phyloP scores from a whole-genome alignment of 78 protist species.

The Trichosphaerium sp. region DNA sequence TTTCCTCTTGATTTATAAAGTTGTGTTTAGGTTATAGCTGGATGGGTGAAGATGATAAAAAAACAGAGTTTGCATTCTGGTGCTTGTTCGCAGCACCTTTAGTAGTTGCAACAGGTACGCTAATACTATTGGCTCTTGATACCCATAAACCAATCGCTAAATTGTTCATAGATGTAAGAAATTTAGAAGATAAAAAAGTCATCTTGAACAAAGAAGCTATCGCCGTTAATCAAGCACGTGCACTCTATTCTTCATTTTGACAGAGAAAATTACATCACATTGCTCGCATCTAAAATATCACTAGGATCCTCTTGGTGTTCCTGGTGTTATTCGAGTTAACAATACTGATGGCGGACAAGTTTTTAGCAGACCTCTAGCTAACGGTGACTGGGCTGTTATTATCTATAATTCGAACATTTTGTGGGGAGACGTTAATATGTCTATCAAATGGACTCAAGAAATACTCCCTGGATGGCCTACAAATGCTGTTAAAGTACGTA shows the following conservation, averaged over 20 bases:
- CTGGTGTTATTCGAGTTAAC: neutral
- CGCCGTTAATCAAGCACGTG: conserved; percentile 30
- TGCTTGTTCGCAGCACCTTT: conserved; percentile 7
- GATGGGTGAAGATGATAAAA: neutral
- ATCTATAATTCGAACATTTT: no score
- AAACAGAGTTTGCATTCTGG: conserved; percentile 34
- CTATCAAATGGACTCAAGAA: no score
- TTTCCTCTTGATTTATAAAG: no score
- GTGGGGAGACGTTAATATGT: no score
- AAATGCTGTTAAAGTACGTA: no score
- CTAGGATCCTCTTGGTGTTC: no score
- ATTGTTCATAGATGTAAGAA: neutral
- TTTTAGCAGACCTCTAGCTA: neutral
- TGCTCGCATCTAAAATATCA: no score
- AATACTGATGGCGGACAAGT: conserved; percentile 6
- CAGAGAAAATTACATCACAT: no score
- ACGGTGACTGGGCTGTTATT: neutral
- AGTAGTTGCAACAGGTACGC: conserved; percentile 17
- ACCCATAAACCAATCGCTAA: neutral
- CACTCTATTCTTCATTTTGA: no score
- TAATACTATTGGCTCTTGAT: no score
- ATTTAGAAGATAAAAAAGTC: no score
- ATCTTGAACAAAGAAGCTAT: conserved; percentile 26
- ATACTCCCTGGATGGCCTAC: no score
- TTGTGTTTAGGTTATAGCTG: neutral